Percentiles rank a stretch among this genome's conserved stretches.
These are phyloP conservation scores for Dryas octopetala DNA, from an alignment of 306 rosid species.

Conservation along the genomic window DNA sequence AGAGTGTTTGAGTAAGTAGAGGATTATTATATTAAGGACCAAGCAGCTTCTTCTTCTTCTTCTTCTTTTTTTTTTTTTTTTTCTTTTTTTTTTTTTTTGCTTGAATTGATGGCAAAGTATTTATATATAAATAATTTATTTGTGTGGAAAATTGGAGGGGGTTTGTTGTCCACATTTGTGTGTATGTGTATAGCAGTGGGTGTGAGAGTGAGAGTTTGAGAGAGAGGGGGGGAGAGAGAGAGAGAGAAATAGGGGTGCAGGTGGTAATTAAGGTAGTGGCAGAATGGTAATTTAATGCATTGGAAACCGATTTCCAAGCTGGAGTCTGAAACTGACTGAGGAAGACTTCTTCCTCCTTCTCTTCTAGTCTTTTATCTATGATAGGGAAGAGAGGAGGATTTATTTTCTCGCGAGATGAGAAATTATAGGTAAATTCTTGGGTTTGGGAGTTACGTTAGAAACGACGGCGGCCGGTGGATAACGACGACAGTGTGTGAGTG, in stretches of 20 bases:
- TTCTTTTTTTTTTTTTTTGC: not conserved
- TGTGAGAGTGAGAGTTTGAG: not conserved
- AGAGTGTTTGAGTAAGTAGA: slow-evolving; percentile 1
- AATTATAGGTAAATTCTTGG: not conserved
- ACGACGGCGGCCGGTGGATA: not conserved
- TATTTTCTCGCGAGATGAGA: not conserved
- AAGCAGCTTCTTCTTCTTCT: not conserved
- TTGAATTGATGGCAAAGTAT: slow-evolving; percentile 32
- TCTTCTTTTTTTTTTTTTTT: not conserved
- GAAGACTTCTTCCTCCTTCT: not conserved
- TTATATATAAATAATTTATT: not conserved
- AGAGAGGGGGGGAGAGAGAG: not conserved
- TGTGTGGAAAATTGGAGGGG: not conserved
- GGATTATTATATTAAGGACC: slow-evolving; percentile 15
- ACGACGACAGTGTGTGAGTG: too few relatives aligned
- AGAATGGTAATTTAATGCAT: slow-evolving; percentile 27
- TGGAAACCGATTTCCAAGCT: slow-evolving; percentile 5
- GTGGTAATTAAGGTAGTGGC: slow-evolving; percentile 28
- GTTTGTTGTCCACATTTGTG: not conserved
- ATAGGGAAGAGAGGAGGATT: not conserved
- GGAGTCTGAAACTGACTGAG: not conserved
- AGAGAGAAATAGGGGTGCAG: slow-evolving; percentile 6
- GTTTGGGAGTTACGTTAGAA: not conserved
- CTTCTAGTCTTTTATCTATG: not conserved
- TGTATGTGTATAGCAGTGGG: not conserved